Evolutionary conservation across 129 eudicot species (phyloP).

Genomic region (Smallanthus sonchifolius): DNA sequence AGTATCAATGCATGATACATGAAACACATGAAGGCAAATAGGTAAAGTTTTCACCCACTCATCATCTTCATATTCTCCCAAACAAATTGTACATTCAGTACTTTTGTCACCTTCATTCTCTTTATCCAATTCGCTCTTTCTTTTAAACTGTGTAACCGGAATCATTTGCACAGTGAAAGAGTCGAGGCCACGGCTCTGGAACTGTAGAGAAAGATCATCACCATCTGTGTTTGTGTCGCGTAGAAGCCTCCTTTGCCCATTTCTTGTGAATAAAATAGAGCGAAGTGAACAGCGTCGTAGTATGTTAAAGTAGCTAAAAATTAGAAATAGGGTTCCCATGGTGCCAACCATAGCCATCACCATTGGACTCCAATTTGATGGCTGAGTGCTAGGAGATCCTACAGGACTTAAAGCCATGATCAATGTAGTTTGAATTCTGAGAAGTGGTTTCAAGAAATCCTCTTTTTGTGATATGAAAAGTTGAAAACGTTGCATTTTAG

Average conservation of each 20-base stretch:
- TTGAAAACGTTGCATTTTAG: neutral
- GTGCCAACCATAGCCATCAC: constrained; percentile 41
- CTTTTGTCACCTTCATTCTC: constrained; percentile 1
- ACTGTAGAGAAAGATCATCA: constrained; percentile 36
- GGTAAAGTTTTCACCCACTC: constrained; percentile 66
- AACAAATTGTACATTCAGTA: constrained; percentile 64
- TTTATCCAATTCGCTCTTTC: constrained; percentile 31
- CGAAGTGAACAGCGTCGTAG: constrained; percentile 31
- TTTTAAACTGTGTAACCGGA: constrained; percentile 48
- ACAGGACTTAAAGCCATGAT: constrained; percentile 39
- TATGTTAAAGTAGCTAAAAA: constrained; percentile 47
- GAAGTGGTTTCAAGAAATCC: constrained; percentile 3
- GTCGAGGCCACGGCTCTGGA: constrained; percentile 56
- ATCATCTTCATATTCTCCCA: constrained; percentile 72
- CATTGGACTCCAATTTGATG: constrained; percentile 46
- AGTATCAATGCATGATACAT: constrained; percentile 67
- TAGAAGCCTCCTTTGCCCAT: constrained; percentile 41
- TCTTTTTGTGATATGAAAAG: constrained; percentile 8
- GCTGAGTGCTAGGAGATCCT: constrained; percentile 28
- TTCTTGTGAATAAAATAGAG: constrained; percentile 9
- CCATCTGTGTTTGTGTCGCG: constrained; percentile 33
- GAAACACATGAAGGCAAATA: constrained; percentile 59
- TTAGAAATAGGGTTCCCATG: constrained; percentile 43
- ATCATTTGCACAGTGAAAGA: constrained; percentile 41
- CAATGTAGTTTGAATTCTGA: neutral